Conservation (phyloP, 2,329 filamentous ascomycete species). For the Boeremia exigua region DNA sequence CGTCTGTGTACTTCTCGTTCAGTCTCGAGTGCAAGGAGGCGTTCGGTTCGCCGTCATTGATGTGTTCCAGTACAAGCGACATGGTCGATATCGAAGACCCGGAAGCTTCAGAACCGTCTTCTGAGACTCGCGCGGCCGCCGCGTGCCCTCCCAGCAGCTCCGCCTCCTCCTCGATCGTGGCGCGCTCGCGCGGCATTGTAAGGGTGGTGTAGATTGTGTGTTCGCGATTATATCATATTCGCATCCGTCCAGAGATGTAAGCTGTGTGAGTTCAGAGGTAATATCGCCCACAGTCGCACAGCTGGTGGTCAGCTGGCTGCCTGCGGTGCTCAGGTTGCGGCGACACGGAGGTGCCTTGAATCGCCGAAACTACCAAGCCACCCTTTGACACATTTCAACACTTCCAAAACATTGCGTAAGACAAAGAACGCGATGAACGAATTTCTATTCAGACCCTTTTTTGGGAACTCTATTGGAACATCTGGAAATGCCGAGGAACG, state of each 20-base stretch:
- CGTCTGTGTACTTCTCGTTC: conserved; percentile 48
- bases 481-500: conserved; percentile 11
- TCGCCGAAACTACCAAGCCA: conserved; percentile 41
- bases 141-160: conserved; percentile 51
- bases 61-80: conserved; percentile 79
- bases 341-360: conserved; percentile 38
- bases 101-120: conserved; percentile 58
- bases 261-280: not conserved
- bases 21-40: conserved; percentile 34
- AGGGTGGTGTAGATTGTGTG: conserved; percentile 1
- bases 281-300: not conserved
- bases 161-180: conserved; percentile 52
- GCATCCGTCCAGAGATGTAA: not conserved
- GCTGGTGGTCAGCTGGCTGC: conserved; percentile 1
- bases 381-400: conserved; percentile 28
- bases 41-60: conserved; percentile 62
- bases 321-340: conserved; percentile 19
- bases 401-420: conserved; percentile 16
- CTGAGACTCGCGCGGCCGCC: conserved; percentile 37
- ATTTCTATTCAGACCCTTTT: conserved; percentile 37
- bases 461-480: conserved; percentile 14
- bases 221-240: conserved; percentile 24
- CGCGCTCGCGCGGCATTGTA: conserved; percentile 44
- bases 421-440: conserved; percentile 31
- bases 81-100: conserved; percentile 82